Evolutionary conservation across 805 yeast species (phyloP).

Genomic region (Candida caryicola): DNA sequence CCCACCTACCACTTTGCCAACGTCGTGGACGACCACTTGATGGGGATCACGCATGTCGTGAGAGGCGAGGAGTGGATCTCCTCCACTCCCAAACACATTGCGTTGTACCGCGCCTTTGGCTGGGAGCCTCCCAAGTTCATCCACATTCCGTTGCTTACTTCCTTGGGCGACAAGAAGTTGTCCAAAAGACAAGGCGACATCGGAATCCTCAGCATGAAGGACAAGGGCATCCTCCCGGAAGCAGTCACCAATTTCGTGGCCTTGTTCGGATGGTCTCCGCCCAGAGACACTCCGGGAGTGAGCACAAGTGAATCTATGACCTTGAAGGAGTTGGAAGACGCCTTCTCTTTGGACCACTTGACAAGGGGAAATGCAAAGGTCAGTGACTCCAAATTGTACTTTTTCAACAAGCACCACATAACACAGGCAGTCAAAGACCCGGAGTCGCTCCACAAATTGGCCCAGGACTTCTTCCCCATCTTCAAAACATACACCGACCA

Average conservation of each 20-base stretch:
- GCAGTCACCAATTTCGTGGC: conserved; percentile 86
- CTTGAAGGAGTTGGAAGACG: conserved; percentile 48
- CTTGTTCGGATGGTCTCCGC: conserved; percentile 93
- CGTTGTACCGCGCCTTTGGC: conserved; percentile 79
- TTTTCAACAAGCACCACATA: conserved; percentile 74
- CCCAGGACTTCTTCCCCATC: conserved; percentile 26
- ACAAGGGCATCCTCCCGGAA: conserved; percentile 74
- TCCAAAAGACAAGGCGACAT: conserved; percentile 85
- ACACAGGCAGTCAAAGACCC: conserved; percentile 40
- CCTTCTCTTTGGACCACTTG: conserved; percentile 66
- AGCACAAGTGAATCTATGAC: conserved; percentile 51
- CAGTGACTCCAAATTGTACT: conserved; percentile 68
- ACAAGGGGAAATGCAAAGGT: conserved; percentile 96
- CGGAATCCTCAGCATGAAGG: conserved; percentile 58
- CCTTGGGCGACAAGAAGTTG: conserved; percentile 68
- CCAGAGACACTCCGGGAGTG: conserved; percentile 47
- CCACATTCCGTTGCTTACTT: conserved; percentile 89
- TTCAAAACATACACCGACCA: conserved; percentile 13
- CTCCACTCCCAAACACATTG: conserved; percentile 91
- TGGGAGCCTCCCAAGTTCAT: conserved; percentile 80
- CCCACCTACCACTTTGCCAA: conserved; percentile 98
- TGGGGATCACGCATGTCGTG: conserved; percentile 90
- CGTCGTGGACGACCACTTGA: conserved; percentile 89
- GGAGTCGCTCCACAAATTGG: conserved; percentile 31
- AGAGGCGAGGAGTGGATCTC: conserved; percentile 98